These are phyloP conservation scores for Microdochium bolleyi DNA, from an alignment of 2,329 filamentous ascomycete genomes.

Conservation along the genomic window DNA sequence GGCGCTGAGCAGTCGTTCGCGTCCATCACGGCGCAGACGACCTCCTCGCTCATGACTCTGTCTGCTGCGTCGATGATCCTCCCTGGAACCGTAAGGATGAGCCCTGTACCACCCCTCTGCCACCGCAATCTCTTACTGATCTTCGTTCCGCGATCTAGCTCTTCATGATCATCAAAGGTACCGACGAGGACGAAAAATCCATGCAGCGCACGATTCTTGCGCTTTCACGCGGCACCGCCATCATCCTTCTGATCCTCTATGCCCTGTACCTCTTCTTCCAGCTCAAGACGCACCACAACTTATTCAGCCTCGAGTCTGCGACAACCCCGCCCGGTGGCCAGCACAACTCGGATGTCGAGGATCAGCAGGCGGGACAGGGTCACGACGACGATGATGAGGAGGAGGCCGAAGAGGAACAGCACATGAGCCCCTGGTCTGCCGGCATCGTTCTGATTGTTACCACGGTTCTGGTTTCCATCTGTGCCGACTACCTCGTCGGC, in stretches of 20 bases:
- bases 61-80: conserved; percentile 73
- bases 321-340: conserved; percentile 8
- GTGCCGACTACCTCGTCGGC: conserved; percentile 70
- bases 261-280: conserved; percentile 73
- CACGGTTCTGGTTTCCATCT: conserved; percentile 63
- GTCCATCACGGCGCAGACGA: conserved; percentile 70
- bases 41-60: conserved; percentile 65
- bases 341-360: conserved; percentile 9
- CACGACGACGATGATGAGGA: conserved; percentile 25
- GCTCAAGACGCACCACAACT: conserved; percentile 62
- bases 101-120: neutral
- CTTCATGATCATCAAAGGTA: conserved; percentile 52
- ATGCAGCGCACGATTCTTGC: conserved; percentile 50
- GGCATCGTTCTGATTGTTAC: conserved; percentile 58
- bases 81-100: conserved; percentile 52
- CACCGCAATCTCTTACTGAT: neutral
- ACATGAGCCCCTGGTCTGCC: conserved; percentile 57
- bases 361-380: conserved; percentile 11
- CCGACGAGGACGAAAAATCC: conserved; percentile 26
- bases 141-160: conserved; percentile 30
- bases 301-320: conserved; percentile 54
- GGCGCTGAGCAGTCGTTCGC: conserved; percentile 66
- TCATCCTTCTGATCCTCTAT: conserved; percentile 69
- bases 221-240: conserved; percentile 67
- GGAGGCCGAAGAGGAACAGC: conserved; percentile 33